Conservation (phyloP, 257 asterid species). For the Cynanchum wilfordii region DNA sequence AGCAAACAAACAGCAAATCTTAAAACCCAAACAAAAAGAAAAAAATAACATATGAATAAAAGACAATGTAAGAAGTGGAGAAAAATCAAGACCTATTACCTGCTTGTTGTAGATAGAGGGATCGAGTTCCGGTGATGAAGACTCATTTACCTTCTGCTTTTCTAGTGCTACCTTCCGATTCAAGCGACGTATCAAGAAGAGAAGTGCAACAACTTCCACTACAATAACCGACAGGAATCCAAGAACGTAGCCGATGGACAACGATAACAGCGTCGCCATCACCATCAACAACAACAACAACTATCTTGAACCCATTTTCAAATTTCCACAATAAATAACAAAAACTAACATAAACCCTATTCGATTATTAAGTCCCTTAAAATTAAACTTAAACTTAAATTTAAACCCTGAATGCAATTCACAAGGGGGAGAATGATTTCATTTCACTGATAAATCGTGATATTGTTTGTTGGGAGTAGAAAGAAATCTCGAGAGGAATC, state of each 20-base stretch:
- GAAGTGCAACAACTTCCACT: constrained; percentile 46
- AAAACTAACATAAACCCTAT: background rate
- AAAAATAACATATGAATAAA: background rate
- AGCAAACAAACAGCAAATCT: background rate
- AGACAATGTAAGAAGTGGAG: background rate
- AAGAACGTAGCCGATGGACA: constrained; percentile 46
- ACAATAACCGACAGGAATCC: constrained; percentile 71
- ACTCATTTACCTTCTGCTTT: constrained; percentile 27
- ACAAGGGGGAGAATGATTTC: background rate
- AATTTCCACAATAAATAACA: background rate
- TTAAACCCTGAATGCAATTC: background rate
- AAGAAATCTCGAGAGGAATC: background rate
- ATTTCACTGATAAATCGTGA: background rate
- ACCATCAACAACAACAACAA: background rate
- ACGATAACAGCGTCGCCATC: constrained; percentile 38
- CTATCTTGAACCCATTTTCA: background rate
- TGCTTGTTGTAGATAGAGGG: constrained; percentile 48
- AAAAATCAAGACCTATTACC: constrained; percentile 32
- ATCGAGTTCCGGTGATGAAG: constrained; percentile 32
- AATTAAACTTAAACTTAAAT: background rate
- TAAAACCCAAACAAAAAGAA: background rate
- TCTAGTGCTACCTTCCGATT: constrained; percentile 35
- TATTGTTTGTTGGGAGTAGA: background rate
- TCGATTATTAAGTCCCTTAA: background rate
- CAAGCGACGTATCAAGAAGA: constrained; percentile 52